These are phyloP conservation scores for Alternaria atra DNA, from an alignment of 2,329 filamentous ascomycete species.

Conservation along the genomic window DNA sequence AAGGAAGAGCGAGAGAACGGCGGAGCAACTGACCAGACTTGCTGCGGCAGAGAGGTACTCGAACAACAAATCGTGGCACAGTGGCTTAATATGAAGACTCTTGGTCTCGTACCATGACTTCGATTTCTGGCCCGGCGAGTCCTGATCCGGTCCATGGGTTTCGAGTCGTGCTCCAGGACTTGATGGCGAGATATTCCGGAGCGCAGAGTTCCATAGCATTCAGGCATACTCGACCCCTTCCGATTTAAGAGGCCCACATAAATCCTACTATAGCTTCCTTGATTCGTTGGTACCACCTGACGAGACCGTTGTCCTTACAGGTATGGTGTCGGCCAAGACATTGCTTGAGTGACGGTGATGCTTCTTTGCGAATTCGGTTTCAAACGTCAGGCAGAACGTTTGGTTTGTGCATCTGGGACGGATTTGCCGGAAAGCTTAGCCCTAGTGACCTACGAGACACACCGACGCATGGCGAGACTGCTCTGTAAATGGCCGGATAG, in stretches of 20 bases:
- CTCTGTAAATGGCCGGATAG: background rate
- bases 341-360: slow-evolving; percentile 30
- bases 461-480: slow-evolving; percentile 6
- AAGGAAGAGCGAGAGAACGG: slow-evolving; percentile 18
- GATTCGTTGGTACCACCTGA: slow-evolving; percentile 20
- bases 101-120: slow-evolving; percentile 16
- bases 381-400: slow-evolving; percentile 34
- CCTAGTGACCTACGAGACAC: slow-evolving; percentile 13
- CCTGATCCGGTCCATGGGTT: slow-evolving; percentile 15
- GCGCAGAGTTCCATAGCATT: slow-evolving; percentile 2
- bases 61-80: slow-evolving; percentile 16
- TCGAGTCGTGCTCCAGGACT: slow-evolving; percentile 13
- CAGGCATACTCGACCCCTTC: slow-evolving; percentile 18
- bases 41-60: slow-evolving; percentile 33
- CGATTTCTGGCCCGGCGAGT: slow-evolving; percentile 9
- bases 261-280: background rate
- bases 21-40: slow-evolving; percentile 43
- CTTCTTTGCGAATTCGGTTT: slow-evolving; percentile 40
- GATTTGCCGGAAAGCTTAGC: slow-evolving; percentile 26
- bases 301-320: slow-evolving; percentile 26
- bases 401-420: slow-evolving; percentile 35
- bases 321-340: slow-evolving; percentile 35
- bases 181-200: slow-evolving; percentile 5
- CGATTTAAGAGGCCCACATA: background rate
- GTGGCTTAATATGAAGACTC: slow-evolving; percentile 37